A percentile compares a stretch with the other conserved stretches of the same genome.
These are phyloP conservation scores for Trichoderma polysporum DNA, from an alignment of 2,329 filamentous ascomycete species.

Conservation along the genomic window DNA sequence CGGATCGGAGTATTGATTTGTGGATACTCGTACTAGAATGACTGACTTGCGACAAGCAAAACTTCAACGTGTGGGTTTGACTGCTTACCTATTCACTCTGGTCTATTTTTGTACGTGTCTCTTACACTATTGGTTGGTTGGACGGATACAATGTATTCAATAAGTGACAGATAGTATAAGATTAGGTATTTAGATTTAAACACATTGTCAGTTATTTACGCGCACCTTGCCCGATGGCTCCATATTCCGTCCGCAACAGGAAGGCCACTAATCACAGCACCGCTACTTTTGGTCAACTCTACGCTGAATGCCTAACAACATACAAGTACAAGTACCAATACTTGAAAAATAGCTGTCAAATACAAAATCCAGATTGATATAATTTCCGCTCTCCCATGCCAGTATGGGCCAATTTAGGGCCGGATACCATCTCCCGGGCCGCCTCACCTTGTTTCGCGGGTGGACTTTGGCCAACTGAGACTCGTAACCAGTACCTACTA, in stretches of 20 bases:
- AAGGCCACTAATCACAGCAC: background rate
- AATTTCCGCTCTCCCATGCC: background rate
- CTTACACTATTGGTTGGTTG: background rate
- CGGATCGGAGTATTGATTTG: slow-evolving; percentile 1
- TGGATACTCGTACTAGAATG: background rate
- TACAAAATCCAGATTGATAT: background rate
- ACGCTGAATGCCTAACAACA: too few relatives aligned
- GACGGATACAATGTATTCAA: background rate
- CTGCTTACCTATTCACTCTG: background rate
- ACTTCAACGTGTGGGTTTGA: background rate
- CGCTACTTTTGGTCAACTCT: background rate
- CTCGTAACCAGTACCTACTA: background rate
- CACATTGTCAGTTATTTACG: background rate
- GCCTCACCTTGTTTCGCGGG: background rate
- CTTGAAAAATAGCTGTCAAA: background rate
- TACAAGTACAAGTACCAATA: background rate
- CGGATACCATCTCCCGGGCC: background rate
- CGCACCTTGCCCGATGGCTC: background rate
- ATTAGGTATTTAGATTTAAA: too few relatives aligned
- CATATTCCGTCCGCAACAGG: background rate
- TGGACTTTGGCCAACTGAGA: too few relatives aligned
- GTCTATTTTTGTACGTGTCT: background rate
- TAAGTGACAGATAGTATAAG: background rate
- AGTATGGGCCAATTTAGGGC: background rate
- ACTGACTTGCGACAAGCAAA: background rate